Evolutionary conservation across 208 protist genomes (phyloP), one percentile per base, ranked within the genome.

Genomic region (Trypanosoma platydactyli): DNA sequence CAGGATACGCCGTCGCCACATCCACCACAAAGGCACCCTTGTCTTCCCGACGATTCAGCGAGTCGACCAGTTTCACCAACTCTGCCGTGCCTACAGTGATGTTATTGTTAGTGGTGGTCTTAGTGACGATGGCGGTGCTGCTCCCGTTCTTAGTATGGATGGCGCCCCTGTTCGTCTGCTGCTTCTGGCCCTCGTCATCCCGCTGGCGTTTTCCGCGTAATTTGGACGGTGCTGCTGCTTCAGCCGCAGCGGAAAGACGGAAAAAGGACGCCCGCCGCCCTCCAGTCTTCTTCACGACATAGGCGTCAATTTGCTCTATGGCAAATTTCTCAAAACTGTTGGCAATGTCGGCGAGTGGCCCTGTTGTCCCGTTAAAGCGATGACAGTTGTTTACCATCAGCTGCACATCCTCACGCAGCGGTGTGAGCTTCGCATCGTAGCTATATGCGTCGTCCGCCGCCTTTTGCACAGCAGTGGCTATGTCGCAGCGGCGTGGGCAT

Each of bases 321-420:
- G 87, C 84, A 62, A 86, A 89, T n/a, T 64, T 68, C 57, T 88
- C 79, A 78, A 95, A 95, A 0, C 59, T 55, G 7, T 56, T 53
- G 5, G 90, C 90, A 22, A 72, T 76, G 35, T 79, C 74, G 5
- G 83, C 81, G 30, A 84, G 76, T 4, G 59, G 65, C 58, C 77
- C 80, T 20, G 74, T 73, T 12, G 69, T 52, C 6, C 90, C 90
- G 64, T 96, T 96, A 59, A 86, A 96, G 0, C 76, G 77, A 30
- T 90, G 64, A 53, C 90, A 96, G 78, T 96, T 96, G 51, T 68
- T 81, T 7, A 84, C 90, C 86, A 96, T 96, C 49, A 96, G 64
- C 45, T 76, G 48, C 27, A 96, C 68, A 60, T 96, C 90, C 12
- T 63, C 79, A 45, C 70, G 70, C 42, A 96, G 80, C 13, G 45